Evolutionary conservation across 202 grass and related monocot species (phyloP).

Genomic region (Zizania palustris): DNA sequence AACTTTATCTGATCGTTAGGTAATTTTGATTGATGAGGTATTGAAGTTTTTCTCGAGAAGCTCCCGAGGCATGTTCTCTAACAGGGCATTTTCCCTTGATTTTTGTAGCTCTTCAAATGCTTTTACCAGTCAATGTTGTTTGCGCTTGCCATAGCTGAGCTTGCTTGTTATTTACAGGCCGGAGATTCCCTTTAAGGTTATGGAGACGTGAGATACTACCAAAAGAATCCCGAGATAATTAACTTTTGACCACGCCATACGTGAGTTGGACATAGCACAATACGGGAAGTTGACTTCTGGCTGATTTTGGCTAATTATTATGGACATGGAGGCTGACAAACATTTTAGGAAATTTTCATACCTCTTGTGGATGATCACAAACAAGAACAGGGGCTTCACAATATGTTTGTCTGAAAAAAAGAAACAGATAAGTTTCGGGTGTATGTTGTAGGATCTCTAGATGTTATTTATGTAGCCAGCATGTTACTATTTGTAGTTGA

Average conservation of each 20-base stretch:
- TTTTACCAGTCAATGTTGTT: slow-evolving; percentile 1
- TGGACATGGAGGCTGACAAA: slow-evolving; percentile 37
- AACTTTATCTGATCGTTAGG: slow-evolving; percentile 48
- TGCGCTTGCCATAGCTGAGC: slow-evolving; percentile 16
- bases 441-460: slow-evolving; percentile 24
- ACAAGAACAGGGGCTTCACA: not conserved
- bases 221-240: slow-evolving; percentile 77
- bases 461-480: not conserved
- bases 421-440: slow-evolving; percentile 24
- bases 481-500: slow-evolving; percentile 28
- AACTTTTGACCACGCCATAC: slow-evolving; percentile 29
- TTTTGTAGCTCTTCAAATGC: slow-evolving; percentile 14
- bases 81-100: not conserved
- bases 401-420: slow-evolving; percentile 14
- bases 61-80: slow-evolving; percentile 60
- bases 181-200: slow-evolving; percentile 62
- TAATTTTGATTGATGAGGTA: slow-evolving; percentile 94
- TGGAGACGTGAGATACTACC: slow-evolving; percentile 84
- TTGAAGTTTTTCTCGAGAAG: slow-evolving; percentile 97
- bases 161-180: slow-evolving; percentile 47
- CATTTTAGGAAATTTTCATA: slow-evolving; percentile 15
- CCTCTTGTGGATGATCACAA: not conserved
- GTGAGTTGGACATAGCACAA: slow-evolving; percentile 20
- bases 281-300: slow-evolving; percentile 3
- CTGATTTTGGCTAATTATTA: slow-evolving; percentile 32